Base-by-base conservation (phyloP, 2,329 filamentous ascomycete genomes). In the Pseudogymnoascus sp. region DNA sequence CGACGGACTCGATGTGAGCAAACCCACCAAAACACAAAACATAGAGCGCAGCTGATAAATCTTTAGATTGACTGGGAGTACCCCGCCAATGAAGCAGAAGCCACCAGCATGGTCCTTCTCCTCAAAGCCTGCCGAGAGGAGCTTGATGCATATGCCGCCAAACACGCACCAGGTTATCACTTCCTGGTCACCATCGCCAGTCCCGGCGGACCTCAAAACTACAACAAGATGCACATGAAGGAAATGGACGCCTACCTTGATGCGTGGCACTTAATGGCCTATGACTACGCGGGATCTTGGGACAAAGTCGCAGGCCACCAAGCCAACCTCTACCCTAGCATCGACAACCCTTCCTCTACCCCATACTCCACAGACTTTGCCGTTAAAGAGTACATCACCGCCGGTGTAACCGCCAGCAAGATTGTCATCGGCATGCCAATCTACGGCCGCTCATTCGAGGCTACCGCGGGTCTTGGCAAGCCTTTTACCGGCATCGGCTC, bases 351-450 rank as follows among this genome's bases (percentile, higher is more conserved):
- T 0, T 67, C 72, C 4, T 77, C 80, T 25, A 93, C 90, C 0
- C 87, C 87, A 0, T 93, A 86, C 77, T 87, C 82, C 70, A 87
- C 87, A 1, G 78, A 87, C 33, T 74, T 77, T n/a, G 88, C 89
- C 2, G 75, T 95, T 45, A 72, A 78, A 4, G 84, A 81, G 61
- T 95, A 95, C 74, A 74, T 86, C 33, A 72, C 76, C 0, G 80
- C 81, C 4, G 86, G 86, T 5, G 82, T 94, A 0, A 77, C 83
- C 0, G 70, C 83, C 0, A 71, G 73, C 60, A 93, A 93, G 73
- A 82, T 95, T 61, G 81, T 90, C 1, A 77, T 94, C 4, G 90
- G 90, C 2, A 87, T 94, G 81, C 90, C 91, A 0, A 77, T 95
- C 6, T 94, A 94, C 71, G 90, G 90, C 1, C 86, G 88, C 21